Base-by-base conservation (phyloP, 164 flowering plant species). In the Vitis rupestris region DNA sequence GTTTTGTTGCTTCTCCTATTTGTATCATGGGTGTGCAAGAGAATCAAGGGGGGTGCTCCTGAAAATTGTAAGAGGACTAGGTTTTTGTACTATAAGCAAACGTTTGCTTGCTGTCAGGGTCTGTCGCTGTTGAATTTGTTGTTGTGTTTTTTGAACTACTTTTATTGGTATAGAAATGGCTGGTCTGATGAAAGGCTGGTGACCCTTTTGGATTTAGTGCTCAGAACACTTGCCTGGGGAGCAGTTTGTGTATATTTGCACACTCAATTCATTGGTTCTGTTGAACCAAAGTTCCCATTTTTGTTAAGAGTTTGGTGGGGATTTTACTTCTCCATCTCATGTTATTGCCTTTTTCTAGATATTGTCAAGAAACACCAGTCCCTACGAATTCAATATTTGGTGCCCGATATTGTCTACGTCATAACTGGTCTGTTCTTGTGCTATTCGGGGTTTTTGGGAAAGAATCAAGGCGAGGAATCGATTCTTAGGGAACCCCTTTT, bases 301-400 rank as follows among this genome's bases (percentile, higher is more conserved):
- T 55, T 77, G 10, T 71, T 88, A 66, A 85, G 87, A 67, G 59
- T 85, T 44, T 90, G 89, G 91, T 87, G 87, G 88, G 81, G 76
- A 3, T 72, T 82, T 23, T 86, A 77, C 76, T 64, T 85, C 27
- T 54, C 71, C 10, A 14, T 81, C 6, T 88, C 88, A 50, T 79
- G 80, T 76, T 90, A 72, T 72, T 79, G 73, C 61, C 64, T 88
- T 54, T 82, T 80, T 47, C 55, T 78, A 48, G 88, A 86, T 78
- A 13, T 83, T 61, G 69, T 84, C 65, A 57, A 30, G 15, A 76
- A 74, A 48, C 63, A 74, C 62, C 53, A 27, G 3, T 19, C 71
- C 8, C 52, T 78, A 3, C 76, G 74, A 2, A 29, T 70, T 60
- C 81, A 75, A 12, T 61, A 59, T 47, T 71, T 84, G 50, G 84